Base-by-base conservation (phyloP, 345 rosid species). In the Lumnitzera littorea region DNA sequence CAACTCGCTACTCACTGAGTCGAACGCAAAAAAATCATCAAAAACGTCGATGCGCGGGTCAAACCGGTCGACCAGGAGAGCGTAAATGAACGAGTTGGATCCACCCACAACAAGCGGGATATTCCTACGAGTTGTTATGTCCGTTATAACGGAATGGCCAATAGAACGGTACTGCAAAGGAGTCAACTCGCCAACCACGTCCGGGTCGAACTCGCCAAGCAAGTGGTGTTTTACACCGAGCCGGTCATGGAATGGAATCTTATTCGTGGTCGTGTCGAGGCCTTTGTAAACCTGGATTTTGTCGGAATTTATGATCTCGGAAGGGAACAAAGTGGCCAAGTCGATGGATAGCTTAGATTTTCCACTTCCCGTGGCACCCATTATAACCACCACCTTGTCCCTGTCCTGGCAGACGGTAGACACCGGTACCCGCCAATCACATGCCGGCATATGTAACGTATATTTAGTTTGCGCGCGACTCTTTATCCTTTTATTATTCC, bases 361-460 rank as follows among this genome's bases (percentile, higher is more conserved):
- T 10, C 97, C 99, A 16, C 84, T 74, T 13, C 97, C 96, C 50
- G 96, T 91, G 17, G 97, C 95, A 15, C 97, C 99, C 83, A 95
- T 65, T 63, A 91, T 76, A 41, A 91, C 92, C 12, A 90, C 61
- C 36, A 86, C 53, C 74, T 86, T 94, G n/a, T 78, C 86, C 43
- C 7, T 36, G 43, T 36, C 43, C 43, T 36, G 10, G 43, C 43
- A 36, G 43, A 36, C 43, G 11, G 11, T 9, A 1, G 43, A 36
- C 7, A 36, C 43, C 1, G 43, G 43, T 36, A 36, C 43, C 9
- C 43, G 1, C 9, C 43, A 2, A 36, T 36, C 43, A 7, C 43
- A 36, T 36, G 43, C 7, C 7, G 43, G 11, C 43, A 36, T 7
- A 7, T 36, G 7, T 7, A 36, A 36, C 9, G 0, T 5, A 4